Base-by-base conservation (phyloP, 257 asterid genomes). In the Solanum dulcamara region DNA sequence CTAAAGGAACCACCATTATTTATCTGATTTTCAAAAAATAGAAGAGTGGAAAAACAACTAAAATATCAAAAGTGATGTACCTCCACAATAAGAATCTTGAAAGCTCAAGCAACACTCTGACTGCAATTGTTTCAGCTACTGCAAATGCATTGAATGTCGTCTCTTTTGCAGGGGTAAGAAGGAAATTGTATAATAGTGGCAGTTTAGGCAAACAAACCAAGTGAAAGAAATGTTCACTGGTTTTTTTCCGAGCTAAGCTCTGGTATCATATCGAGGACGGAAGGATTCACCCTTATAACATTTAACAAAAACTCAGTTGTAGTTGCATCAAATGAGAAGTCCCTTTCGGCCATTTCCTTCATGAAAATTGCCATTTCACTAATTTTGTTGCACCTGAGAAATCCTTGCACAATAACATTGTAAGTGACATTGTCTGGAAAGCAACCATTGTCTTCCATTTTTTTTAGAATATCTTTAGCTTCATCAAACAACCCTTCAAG, bases 311-410 rank as follows among this genome's bases (percentile, higher is more conserved):
- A 18, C 81, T 10, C 55, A 4, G 42, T 14, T 32, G 74, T 30
- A 30, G 42, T 66, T 66, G 42, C 74, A 66, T 66, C 74, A 66
- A 66, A 66, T 66, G 74, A 66, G 74, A 66, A 30, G 11, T 6
- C n/a, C 74, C n/a, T 30, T 66, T 24, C 22, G 7, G 2, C 80
- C 87, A 88, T 83, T 85, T 83, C 85, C 35, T 85, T 83, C 46
- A 88, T 24, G 26, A 44, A 71, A 2, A n/a, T 3, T 48, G 60
- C 3, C 9, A 67, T 83, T 7, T 50, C 81, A 4, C 44, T 42
- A 67, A 48, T 51, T 50, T 66, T 60, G 14, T 67, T 75, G 1
- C 7, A 11, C n/a, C 28, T 44, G 20, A 85, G 85, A 44, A 80
- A 74, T 38, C 84, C 87, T 53, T 32, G 85, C 2, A 79, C 72